phyloP scores from a whole-genome alignment of 306 rosid species.

The Gastrolobium bilobum region DNA sequence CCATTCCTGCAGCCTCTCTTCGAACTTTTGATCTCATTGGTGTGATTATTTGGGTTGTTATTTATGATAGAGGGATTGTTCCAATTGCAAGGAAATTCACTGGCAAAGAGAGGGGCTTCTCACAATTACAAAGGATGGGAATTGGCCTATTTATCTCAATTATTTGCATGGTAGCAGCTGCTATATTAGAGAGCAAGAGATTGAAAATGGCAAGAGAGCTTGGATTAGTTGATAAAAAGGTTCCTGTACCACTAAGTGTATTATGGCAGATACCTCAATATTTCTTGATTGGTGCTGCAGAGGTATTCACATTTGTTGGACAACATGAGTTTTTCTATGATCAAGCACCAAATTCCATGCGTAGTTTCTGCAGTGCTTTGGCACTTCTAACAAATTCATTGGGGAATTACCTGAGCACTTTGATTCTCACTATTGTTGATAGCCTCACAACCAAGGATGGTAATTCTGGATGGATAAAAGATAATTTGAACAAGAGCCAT shows the following conservation, averaged over 20 bases:
- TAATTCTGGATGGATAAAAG: conserved; percentile 72
- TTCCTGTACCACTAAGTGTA: conserved; percentile 73
- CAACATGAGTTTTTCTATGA: conserved; percentile 91
- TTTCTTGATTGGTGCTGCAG: conserved; percentile 87
- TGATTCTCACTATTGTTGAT: conserved; percentile 70
- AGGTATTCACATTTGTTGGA: conserved; percentile 79
- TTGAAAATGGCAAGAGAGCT: conserved; percentile 67
- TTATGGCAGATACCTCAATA: conserved; percentile 91
- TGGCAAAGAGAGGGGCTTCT: conserved; percentile 79
- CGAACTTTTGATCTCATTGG: conserved; percentile 69
- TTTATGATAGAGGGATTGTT: conserved; percentile 74
- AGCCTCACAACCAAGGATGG: conserved; percentile 68
- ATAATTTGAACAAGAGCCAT: conserved; percentile 80
- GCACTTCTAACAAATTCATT: conserved; percentile 74
- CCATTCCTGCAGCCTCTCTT: conserved; percentile 90
- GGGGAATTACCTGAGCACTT: conserved; percentile 83
- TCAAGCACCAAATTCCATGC: conserved; percentile 86
- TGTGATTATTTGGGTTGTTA: conserved; percentile 84
- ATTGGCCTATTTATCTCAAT: conserved; percentile 81
- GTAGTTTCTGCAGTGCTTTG: conserved; percentile 87
- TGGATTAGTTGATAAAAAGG: conserved; percentile 59
- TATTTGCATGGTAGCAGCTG: conserved; percentile 87
- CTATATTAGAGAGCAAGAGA: conserved; percentile 70
- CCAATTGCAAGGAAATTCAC: conserved; percentile 78
- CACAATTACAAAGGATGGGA: conserved; percentile 92